A percentile compares a stretch with the other conserved stretches of the same genome.
These are phyloP conservation scores for Catenaria anguillulae DNA, from an alignment of 371 early-diverging fungal species.

Conservation along the genomic window DNA sequence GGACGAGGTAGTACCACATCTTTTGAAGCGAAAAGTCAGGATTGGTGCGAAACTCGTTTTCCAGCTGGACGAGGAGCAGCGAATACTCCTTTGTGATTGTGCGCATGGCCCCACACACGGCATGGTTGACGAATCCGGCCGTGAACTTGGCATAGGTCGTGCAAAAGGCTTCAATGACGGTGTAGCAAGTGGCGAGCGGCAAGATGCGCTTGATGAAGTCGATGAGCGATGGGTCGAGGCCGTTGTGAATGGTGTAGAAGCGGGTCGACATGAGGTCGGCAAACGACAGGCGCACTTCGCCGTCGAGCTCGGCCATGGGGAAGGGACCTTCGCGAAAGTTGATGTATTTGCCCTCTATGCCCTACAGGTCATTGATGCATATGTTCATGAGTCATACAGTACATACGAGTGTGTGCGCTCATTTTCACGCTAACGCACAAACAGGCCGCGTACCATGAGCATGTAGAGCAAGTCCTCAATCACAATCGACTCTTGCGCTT, in stretches of 20 bases:
- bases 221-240: constrained; percentile 54
- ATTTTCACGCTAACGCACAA: too few relatives aligned
- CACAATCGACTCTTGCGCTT: constrained; percentile 55
- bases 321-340: constrained; percentile 8
- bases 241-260: constrained; percentile 28
- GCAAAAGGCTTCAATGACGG: constrained; percentile 53
- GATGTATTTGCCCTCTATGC: constrained; percentile 67
- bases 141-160: constrained; percentile 53
- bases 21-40: constrained; percentile 68
- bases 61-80: constrained; percentile 71
- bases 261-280: constrained; percentile 19
- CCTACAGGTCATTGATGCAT: constrained; percentile 24
- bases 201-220: constrained; percentile 57
- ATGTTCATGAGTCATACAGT: background rate
- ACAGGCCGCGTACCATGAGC: constrained; percentile 70
- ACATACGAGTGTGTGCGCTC: too few relatives aligned
- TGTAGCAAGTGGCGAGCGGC: constrained; percentile 57
- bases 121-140: constrained; percentile 78
- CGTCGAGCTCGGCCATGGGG: constrained; percentile 17
- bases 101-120: constrained; percentile 64
- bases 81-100: constrained; percentile 54
- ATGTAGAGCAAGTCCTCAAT: constrained; percentile 77
- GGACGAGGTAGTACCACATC: constrained; percentile 72
- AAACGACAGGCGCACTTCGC: background rate
- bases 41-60: constrained; percentile 58